phyloP scores from a whole-genome alignment of 495 filamentous ascomycete species.

The Podospora anserina region DNA sequence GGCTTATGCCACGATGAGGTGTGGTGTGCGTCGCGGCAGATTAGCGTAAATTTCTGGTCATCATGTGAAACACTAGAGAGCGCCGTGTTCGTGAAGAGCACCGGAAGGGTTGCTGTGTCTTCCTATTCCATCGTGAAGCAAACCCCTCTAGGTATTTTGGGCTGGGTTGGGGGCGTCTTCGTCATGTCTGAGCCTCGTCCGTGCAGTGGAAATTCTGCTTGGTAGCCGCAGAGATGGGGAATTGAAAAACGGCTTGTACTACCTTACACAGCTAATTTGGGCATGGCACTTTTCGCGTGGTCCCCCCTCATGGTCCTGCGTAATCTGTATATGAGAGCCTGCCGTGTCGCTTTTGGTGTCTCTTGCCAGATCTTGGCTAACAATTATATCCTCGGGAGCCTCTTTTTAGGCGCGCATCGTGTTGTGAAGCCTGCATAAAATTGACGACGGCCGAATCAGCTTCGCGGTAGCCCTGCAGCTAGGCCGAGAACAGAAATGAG shows the following conservation, averaged over 20 bases:
- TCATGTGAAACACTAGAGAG: slow-evolving; percentile 13
- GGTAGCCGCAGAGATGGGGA: background rate
- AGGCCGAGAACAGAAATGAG: slow-evolving; percentile 22
- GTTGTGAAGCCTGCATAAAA: background rate
- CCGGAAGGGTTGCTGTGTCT: background rate
- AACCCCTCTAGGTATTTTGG: background rate
- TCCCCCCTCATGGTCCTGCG: background rate
- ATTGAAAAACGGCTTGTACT: too few relatives aligned
- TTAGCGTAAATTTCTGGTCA: background rate
- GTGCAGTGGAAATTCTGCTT: background rate
- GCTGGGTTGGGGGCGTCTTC: background rate
- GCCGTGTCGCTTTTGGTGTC: background rate
- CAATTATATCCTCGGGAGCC: background rate
- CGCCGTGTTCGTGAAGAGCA: background rate
- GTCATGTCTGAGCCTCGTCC: background rate
- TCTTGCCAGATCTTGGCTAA: background rate
- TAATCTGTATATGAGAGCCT: background rate
- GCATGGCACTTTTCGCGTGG: background rate
- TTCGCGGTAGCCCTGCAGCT: slow-evolving; percentile 6
- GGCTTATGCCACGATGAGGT: background rate
- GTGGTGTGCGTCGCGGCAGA: background rate
- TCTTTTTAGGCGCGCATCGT: background rate
- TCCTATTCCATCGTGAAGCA: background rate
- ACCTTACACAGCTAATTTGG: too few relatives aligned
- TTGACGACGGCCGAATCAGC: background rate